A percentile compares a stretch with the other conserved stretches of the same genome.
Conservation (phyloP, 108 stramenopile genomes). For the Conticribra weissflogii region DNA sequence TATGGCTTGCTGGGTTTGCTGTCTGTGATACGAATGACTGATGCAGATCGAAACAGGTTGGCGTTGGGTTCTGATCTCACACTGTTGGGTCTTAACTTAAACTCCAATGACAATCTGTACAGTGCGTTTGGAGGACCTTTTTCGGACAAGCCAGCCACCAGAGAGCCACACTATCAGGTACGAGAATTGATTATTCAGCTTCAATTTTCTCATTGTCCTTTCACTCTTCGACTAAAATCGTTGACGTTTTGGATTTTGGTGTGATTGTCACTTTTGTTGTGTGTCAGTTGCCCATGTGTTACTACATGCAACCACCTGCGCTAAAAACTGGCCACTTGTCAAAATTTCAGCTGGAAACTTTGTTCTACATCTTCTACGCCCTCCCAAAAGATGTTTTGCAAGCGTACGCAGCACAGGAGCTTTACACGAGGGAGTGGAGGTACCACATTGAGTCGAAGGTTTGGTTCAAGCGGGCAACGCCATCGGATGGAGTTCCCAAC, state of each 20-base stretch:
- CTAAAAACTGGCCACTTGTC: slow-evolving; percentile 91
- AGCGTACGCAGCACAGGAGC: slow-evolving; percentile 97
- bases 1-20: slow-evolving; percentile 94
- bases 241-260: slow-evolving; percentile 3
- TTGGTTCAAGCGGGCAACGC: slow-evolving; percentile 91
- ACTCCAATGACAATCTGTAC: slow-evolving; percentile 91
- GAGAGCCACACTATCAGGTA: slow-evolving; percentile 94
- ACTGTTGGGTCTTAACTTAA: slow-evolving; percentile 93
- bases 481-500: slow-evolving; percentile 68
- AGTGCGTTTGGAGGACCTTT: slow-evolving; percentile 94
- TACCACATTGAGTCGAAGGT: slow-evolving; percentile 95
- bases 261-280: not conserved
- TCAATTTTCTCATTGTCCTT: too few species aligned
- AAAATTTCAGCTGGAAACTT: slow-evolving; percentile 97
- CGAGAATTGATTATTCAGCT: slow-evolving; percentile 29
- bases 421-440: slow-evolving; percentile 96
- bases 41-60: slow-evolving; percentile 92
- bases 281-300: slow-evolving; percentile 94
- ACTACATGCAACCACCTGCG: slow-evolving; percentile 94
- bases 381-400: slow-evolving; percentile 96
- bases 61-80: slow-evolving; percentile 97
- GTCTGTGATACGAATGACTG: slow-evolving; percentile 95
- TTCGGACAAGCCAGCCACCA: slow-evolving; percentile 82
- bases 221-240: too few species aligned
- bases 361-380: slow-evolving; percentile 99